Conservation (phyloP, 768 basidiomycete genomes). For the Rhodocollybia butyracea region DNA sequence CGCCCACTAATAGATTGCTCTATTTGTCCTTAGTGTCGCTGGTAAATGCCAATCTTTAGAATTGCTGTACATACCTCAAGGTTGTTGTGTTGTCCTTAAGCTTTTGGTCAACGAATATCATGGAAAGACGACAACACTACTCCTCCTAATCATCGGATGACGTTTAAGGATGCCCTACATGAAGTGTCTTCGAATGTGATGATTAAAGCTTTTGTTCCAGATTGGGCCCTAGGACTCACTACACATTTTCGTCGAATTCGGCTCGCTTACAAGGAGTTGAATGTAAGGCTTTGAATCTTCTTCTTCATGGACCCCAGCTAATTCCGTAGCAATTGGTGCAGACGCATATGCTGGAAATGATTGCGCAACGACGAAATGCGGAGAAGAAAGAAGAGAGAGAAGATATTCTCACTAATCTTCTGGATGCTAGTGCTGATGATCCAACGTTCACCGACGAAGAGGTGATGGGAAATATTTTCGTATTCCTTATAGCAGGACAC, state of each 20-base stretch:
- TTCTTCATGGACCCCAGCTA: not conserved
- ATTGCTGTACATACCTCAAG: not conserved
- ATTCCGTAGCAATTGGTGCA: slow-evolving; percentile 16
- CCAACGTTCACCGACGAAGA: slow-evolving; percentile 5
- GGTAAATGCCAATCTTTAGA: too few relatives aligned
- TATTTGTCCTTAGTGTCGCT: slow-evolving; percentile 28
- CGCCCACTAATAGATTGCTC: not conserved
- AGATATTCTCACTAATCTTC: slow-evolving; percentile 51
- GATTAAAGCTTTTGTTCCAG: slow-evolving; percentile 35
- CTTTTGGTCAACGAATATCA: slow-evolving; percentile 9
- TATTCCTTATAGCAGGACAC: slow-evolving; percentile 57
- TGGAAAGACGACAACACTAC: slow-evolving; percentile 9
- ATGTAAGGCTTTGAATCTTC: too few relatives aligned
- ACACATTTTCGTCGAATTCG: slow-evolving; percentile 25
- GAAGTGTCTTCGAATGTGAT: slow-evolving; percentile 35
- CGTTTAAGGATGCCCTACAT: slow-evolving; percentile 50
- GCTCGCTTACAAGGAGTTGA: slow-evolving; percentile 40
- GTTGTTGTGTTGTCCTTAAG: not conserved
- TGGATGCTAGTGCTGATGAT: slow-evolving; percentile 44
- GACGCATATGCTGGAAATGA: slow-evolving; percentile 53
- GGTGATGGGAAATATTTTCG: slow-evolving; percentile 40
- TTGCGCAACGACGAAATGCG: slow-evolving; percentile 34
- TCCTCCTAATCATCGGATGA: slow-evolving; percentile 41
- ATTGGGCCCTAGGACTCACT: slow-evolving; percentile 35
- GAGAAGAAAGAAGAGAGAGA: slow-evolving; percentile 36